Conservation (phyloP, 148 eudicot genomes). For the Linanthus parryae region DNA sequence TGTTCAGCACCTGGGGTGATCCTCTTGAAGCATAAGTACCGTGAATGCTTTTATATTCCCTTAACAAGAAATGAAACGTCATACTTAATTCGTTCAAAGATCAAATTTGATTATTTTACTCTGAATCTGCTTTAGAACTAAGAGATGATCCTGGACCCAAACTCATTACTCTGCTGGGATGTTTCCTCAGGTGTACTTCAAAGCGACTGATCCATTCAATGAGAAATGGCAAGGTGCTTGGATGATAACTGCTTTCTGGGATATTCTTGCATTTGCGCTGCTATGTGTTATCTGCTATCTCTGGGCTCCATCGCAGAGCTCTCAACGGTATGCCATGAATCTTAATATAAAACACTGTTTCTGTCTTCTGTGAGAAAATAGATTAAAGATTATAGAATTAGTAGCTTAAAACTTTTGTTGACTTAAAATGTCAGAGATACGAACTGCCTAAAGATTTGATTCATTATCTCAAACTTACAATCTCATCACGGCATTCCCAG, state of each 20-base stretch:
- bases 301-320: conserved; percentile 96
- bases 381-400: no score
- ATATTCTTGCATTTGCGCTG: conserved; percentile 65
- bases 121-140: neutral
- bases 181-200: conserved; percentile 64
- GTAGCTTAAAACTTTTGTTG: no score
- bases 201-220: conserved; percentile 96
- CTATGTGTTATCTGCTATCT: conserved; percentile 86
- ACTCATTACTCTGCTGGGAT: neutral
- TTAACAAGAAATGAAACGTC: no score
- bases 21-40: no score
- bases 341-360: no score
- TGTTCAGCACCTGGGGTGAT: neutral
- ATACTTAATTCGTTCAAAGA: neutral
- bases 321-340: conserved; percentile 56
- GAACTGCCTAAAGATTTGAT: no score
- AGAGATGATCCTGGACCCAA: neutral
- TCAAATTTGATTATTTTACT: neutral
- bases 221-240: conserved; percentile 98
- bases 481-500: no score
- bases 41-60: no score
- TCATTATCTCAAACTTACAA: no score
- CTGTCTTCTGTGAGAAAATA: no score
- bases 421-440: no score
- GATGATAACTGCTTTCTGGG: conserved; percentile 98